These are phyloP conservation scores for Rhodotorula sp. DNA, from an alignment of 1,284 basidiomycete genomes.

Conservation along the genomic window DNA sequence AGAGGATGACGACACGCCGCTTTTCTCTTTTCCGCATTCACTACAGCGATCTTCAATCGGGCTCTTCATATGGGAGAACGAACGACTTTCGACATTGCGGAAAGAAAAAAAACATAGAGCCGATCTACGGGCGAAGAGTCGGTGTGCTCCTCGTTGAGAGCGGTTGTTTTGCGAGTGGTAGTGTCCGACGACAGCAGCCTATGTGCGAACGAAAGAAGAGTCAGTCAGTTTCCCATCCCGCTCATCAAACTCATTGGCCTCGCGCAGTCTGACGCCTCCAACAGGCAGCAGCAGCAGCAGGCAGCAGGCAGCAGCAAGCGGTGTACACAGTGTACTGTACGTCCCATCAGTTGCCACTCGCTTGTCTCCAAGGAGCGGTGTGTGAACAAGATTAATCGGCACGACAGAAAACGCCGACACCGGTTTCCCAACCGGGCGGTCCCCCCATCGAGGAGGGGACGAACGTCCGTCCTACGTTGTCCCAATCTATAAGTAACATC, in stretches of 20 bases:
- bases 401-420: background rate
- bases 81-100: too few relatives aligned
- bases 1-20: background rate
- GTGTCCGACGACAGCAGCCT: too few relatives aligned
- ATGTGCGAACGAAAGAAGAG: too few relatives aligned
- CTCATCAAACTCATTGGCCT: too few relatives aligned
- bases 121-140: too few relatives aligned
- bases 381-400: constrained; percentile 1
- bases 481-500: constrained; percentile 3
- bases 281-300: too few relatives aligned
- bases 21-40: background rate
- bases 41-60: too few relatives aligned
- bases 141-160: too few relatives aligned
- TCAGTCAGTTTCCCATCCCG: background rate
- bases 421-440: constrained; percentile 2
- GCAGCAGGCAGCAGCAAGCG: background rate
- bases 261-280: too few relatives aligned
- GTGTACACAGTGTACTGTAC: background rate
- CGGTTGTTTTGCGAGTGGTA: too few relatives aligned
- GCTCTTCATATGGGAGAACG: too few relatives aligned
- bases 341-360: background rate
- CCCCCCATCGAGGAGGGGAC: background rate
- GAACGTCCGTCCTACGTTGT: background rate
- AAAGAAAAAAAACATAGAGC: too few relatives aligned
- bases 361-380: background rate